Evolutionary conservation across 495 filamentous ascomycete genomes (phyloP).

Genomic region (Platismatia glauca): DNA sequence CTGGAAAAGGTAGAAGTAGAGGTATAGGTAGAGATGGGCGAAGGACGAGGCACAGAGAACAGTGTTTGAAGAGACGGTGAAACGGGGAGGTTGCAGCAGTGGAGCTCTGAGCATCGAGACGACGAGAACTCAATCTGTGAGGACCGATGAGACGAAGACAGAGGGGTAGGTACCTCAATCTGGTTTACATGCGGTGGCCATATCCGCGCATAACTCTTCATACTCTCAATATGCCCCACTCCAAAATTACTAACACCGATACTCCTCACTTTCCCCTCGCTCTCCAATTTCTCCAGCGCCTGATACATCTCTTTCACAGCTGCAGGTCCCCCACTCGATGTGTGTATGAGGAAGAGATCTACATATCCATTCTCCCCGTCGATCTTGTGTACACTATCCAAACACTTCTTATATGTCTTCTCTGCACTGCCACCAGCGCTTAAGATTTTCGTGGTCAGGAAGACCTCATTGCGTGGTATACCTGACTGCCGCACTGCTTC

Average conservation of each 20-base stretch:
- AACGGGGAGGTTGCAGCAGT: background rate
- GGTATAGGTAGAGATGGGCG: background rate
- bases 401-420: slow-evolving; percentile 47
- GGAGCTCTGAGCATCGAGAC: no score
- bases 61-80: background rate
- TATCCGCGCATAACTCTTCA: slow-evolving; percentile 52
- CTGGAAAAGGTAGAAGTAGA: no score
- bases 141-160: background rate
- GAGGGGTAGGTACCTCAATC: slow-evolving; percentile 43
- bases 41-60: no score
- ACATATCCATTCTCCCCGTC: slow-evolving; percentile 52
- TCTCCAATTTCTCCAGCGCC: slow-evolving; percentile 51
- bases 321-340: slow-evolving; percentile 42
- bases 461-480: slow-evolving; percentile 49
- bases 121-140: background rate
- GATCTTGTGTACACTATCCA: slow-evolving; percentile 55
- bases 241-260: slow-evolving; percentile 70
- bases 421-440: slow-evolving; percentile 46
- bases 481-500: slow-evolving; percentile 47
- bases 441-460: slow-evolving; percentile 60
- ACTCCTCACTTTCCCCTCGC: slow-evolving; percentile 48
- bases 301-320: slow-evolving; percentile 55
- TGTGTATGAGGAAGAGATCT: slow-evolving; percentile 64
- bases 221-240: slow-evolving; percentile 49
- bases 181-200: slow-evolving; percentile 65